Percentiles rank a stretch among this genome's conserved stretches.
Conservation (phyloP, 1,139 yeast species). For the Candida sanyaensis region DNA sequence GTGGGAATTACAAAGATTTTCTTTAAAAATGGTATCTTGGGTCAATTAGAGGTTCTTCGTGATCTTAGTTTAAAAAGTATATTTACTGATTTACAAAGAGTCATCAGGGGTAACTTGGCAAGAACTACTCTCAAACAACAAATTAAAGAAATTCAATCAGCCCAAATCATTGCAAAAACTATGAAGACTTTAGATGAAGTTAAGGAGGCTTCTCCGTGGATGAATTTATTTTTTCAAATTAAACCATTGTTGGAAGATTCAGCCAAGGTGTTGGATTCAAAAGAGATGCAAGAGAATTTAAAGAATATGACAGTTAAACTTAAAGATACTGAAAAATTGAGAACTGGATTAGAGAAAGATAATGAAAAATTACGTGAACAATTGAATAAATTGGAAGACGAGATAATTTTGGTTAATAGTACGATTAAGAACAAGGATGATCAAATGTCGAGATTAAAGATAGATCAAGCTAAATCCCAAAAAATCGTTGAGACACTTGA, state of each 20-base stretch:
- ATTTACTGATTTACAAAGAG: constrained; percentile 66
- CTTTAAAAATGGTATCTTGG: constrained; percentile 92
- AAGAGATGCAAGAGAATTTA: constrained; percentile 54
- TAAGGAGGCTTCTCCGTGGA: constrained; percentile 73
- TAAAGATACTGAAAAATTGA: constrained; percentile 44
- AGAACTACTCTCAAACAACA: constrained; percentile 54
- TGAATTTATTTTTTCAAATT: constrained; percentile 65
- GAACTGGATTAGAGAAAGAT: constrained; percentile 46
- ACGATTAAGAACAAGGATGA: constrained; percentile 29
- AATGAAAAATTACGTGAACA: constrained; percentile 47
- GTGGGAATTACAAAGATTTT: constrained; percentile 87
- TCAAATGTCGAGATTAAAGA: constrained; percentile 24
- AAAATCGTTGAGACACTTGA: constrained; percentile 21
- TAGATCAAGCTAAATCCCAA: constrained; percentile 24
- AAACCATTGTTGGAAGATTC: constrained; percentile 79
- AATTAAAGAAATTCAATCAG: constrained; percentile 67
- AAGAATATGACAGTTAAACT: constrained; percentile 37
- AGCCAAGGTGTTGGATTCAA: constrained; percentile 55
- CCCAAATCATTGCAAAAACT: constrained; percentile 67
- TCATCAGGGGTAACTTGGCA: constrained; percentile 61
- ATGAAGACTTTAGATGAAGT: constrained; percentile 55
- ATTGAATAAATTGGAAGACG: constrained; percentile 52
- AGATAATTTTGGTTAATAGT: constrained; percentile 29
- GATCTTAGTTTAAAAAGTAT: constrained; percentile 62
- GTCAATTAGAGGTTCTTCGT: constrained; percentile 77